Conservation (phyloP, 768 basidiomycete species). For the Auricularia sp. region DNA sequence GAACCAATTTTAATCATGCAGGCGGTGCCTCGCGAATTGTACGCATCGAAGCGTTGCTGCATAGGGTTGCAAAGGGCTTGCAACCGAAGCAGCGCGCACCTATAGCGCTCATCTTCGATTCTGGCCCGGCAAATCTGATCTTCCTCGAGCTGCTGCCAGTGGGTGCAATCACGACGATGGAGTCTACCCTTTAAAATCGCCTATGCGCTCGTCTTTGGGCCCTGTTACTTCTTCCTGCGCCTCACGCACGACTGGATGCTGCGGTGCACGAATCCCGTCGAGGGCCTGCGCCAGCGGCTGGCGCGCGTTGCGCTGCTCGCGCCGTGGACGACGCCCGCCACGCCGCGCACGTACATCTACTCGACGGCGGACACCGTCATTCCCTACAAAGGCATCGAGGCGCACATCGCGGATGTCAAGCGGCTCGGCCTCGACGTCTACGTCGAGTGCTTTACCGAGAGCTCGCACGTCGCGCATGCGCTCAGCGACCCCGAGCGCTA, state of each 20-base stretch:
- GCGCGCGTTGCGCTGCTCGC: slow-evolving; percentile 11
- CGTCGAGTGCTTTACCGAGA: slow-evolving; percentile 24
- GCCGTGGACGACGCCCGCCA: slow-evolving; percentile 22
- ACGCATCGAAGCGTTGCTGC: too few relatives aligned
- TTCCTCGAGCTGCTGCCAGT: too few relatives aligned
- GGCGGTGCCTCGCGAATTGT: too few relatives aligned
- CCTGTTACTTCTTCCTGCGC: not conserved
- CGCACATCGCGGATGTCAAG: slow-evolving; percentile 18
- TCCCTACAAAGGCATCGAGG: slow-evolving; percentile 19
- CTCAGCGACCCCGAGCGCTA: slow-evolving; percentile 16
- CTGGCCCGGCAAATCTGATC: too few relatives aligned
- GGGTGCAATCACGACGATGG: too few relatives aligned
- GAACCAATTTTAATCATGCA: too few relatives aligned
- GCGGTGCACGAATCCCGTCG: not conserved
- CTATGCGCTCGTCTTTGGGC: too few relatives aligned
- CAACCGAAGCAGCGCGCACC: too few relatives aligned
- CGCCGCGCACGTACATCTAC: slow-evolving; percentile 28
- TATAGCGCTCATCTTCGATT: too few relatives aligned
- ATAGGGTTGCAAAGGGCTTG: too few relatives aligned
- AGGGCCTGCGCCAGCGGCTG: not conserved
- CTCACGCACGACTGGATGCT: not conserved
- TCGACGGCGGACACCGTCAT: slow-evolving; percentile 24
- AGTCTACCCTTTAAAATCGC: too few relatives aligned
- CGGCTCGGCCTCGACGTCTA: slow-evolving; percentile 17
- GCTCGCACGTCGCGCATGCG: slow-evolving; percentile 26